A percentile compares a stretch with the other conserved stretches of the same genome.
Evolutionary conservation across 2,329 filamentous ascomycete species (phyloP).

Genomic region (Beauveria scarabaeidicola): DNA sequence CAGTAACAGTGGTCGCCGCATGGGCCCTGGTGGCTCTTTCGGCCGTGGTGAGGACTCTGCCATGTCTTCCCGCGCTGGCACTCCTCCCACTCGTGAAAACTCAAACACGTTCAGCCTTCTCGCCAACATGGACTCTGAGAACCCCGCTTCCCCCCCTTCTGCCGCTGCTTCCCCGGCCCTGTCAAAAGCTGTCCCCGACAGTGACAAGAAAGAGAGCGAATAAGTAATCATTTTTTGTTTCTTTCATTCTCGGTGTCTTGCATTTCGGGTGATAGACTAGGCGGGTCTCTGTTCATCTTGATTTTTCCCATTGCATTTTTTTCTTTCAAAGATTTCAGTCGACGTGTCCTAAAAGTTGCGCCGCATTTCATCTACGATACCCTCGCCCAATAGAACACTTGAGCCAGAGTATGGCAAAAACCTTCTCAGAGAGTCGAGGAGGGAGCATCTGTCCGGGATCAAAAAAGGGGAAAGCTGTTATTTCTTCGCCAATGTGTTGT

Average conservation of each 20-base stretch:
- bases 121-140: conserved; percentile 53
- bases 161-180: conserved; percentile 57
- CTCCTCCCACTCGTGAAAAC: conserved; percentile 57
- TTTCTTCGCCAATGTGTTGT: conserved; percentile 14
- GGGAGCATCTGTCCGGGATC: conserved; percentile 8
- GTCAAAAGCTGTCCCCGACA: conserved; percentile 52
- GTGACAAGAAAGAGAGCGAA: conserved; percentile 45
- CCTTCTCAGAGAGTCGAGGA: conserved; percentile 24
- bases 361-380: conserved; percentile 41
- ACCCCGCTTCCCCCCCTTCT: conserved; percentile 62
- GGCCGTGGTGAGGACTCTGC: conserved; percentile 77
- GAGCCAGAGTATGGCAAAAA: conserved; percentile 20
- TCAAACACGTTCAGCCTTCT: conserved; percentile 78
- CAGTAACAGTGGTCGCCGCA: conserved; percentile 78
- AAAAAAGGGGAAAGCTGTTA: conserved; percentile 5
- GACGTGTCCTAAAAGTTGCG: conserved; percentile 40
- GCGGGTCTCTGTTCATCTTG: conserved; percentile 27
- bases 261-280: conserved; percentile 46
- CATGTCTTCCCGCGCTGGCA: conserved; percentile 81
- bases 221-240: conserved; percentile 20
- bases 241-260: conserved; percentile 29
- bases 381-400: conserved; percentile 37
- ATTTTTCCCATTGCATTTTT: conserved; percentile 19
- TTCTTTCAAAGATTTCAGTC: conserved; percentile 39
- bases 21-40: conserved; percentile 66